Evolutionary conservation across 2,329 filamentous ascomycete genomes (phyloP).

Genomic region (Huntiella bhutanensis): DNA sequence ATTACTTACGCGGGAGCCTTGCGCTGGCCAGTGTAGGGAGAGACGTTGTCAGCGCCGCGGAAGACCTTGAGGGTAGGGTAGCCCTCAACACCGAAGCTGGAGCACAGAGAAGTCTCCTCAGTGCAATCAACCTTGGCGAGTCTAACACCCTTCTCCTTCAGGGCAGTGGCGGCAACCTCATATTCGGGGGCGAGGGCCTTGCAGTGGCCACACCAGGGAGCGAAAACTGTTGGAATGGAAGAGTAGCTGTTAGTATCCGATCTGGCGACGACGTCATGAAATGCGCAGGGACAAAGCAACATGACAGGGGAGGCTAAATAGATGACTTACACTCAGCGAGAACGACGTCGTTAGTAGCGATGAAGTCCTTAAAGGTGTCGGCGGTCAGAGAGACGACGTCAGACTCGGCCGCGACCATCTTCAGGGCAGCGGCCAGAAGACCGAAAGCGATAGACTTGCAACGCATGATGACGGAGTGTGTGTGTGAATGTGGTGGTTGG

Average conservation of each 20-base stretch:
- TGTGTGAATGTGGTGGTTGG: conserved; percentile 2
- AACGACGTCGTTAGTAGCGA: conserved; percentile 71
- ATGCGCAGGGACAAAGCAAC: not conserved
- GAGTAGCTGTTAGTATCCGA: not conserved
- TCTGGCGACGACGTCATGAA: not conserved
- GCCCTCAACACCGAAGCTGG: conserved; percentile 77
- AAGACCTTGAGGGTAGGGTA: conserved; percentile 99
- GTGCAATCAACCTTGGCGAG: conserved; percentile 89
- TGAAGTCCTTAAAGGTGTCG: conserved; percentile 72
- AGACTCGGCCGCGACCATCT: conserved; percentile 45
- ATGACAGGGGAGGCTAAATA: not conserved
- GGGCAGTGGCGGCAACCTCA: conserved; percentile 63
- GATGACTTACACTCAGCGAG: conserved; percentile 69
- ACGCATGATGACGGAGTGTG: conserved; percentile 23
- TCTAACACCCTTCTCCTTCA: conserved; percentile 77
- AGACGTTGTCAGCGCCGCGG: conserved; percentile 66
- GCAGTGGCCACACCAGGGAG: conserved; percentile 95
- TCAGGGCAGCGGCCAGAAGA: conserved; percentile 37
- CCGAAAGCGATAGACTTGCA: conserved; percentile 32
- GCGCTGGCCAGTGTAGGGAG: conserved; percentile 72
- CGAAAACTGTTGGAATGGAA: conserved; percentile 46
- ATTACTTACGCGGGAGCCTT: conserved; percentile 55
- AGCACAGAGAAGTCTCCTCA: conserved; percentile 80
- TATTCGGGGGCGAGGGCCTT: conserved; percentile 92
- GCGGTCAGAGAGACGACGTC: conserved; percentile 74